Evolutionary conservation across 176 grass and related monocot genomes (phyloP), one percentile per base, ranked within the genome.

Genomic region (Puya raimondii): DNA sequence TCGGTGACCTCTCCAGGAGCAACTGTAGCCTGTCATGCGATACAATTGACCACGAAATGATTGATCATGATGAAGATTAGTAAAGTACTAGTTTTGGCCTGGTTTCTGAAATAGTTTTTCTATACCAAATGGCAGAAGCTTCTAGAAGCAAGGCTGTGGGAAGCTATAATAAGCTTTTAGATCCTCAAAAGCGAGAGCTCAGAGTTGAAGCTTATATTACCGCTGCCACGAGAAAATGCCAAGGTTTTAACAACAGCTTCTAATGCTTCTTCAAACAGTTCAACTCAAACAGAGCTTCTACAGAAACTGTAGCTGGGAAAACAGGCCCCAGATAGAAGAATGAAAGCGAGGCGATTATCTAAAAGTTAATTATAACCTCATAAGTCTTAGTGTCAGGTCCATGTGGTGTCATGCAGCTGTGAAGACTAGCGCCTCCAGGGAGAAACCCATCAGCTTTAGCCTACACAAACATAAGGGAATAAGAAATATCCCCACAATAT

Each of bases 331-430:
- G 9, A 18, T 59, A 16, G 14, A 59, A 59, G 54, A 59, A 59
- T 10, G 54, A 58, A 58, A 58, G 15, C 1, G 10, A 18, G 20
- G 3, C 6, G 20, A 18, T 15, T 18, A 59, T 59, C 54, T 59
- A 58, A 59, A 2, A 56, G 54, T 18, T 42, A 56, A 52, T 20
- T 70, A 22, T 64, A 65, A 89, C 87, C 80, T 97, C 93, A 10
- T 90, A 97, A 1, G 89, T 92, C 76, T 74, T 90, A 14, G 89
- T 90, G 75, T 97, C 93, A n/a, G 93, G 89, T 17, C 93, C 93
- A 70, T 97, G 93, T 10, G 93, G 93, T 25, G 86, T 97, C 93
- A 92, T 97, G 82, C 89, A 92, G 48, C 82, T 92, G 66, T 92
- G 89, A 22, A 92, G 93, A 26, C 93, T 97, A n/a, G 93, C 89